Percentiles rank a stretch among this genome's conserved stretches.
Evolutionary conservation across 345 rosid species (phyloP).

Genomic region (Orychophragmus violaceus): DNA sequence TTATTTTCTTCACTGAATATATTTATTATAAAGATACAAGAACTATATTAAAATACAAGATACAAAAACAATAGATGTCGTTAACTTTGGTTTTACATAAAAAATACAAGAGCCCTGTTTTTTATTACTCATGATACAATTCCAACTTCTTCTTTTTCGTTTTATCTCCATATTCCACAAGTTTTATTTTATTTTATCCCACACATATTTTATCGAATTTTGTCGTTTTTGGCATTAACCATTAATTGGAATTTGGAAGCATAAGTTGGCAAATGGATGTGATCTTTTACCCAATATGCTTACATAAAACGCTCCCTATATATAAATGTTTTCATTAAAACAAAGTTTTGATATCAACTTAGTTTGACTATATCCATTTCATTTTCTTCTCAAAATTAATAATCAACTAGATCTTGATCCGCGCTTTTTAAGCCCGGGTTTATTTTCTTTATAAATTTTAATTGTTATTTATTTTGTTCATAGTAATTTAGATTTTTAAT

Average conservation of each 20-base stretch:
- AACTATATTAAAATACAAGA: not conserved
- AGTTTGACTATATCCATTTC: constrained; percentile 23
- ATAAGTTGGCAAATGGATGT: constrained; percentile 18
- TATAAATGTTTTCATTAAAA: not conserved
- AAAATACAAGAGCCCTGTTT: not conserved
- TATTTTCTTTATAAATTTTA: too few relatives aligned
- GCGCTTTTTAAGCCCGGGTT: too few relatives aligned
- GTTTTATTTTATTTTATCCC: not conserved
- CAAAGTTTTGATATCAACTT: constrained; percentile 4
- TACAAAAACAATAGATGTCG: not conserved
- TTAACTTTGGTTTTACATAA: not conserved
- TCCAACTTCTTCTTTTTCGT: not conserved
- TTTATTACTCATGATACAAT: not conserved
- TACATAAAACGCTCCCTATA: not conserved
- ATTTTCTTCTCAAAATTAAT: not conserved
- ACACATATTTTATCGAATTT: not conserved
- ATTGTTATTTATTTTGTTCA: too few relatives aligned
- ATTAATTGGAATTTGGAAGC: too few relatives aligned
- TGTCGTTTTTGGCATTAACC: constrained; percentile 11
- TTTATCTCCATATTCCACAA: not conserved
- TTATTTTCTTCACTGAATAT: not conserved
- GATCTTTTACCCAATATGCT: constrained; percentile 6
- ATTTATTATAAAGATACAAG: not conserved
- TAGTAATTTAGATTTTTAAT: too few relatives aligned
- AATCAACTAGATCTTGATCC: too few relatives aligned